phyloP scores from a whole-genome alignment of 179 eudicot species.

The Spergularia azorica region DNA sequence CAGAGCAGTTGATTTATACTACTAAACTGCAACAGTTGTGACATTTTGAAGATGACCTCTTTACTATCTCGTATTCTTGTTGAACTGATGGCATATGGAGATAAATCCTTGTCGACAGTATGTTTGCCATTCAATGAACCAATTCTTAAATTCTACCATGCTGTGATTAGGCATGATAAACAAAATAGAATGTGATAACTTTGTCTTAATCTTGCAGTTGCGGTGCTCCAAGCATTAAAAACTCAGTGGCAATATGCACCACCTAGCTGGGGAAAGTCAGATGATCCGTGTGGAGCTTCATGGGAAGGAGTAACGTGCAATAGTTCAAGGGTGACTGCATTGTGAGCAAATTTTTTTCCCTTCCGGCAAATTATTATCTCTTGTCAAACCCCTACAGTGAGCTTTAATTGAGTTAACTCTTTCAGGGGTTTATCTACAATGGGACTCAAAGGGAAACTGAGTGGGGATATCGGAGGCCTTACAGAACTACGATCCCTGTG shows the following conservation, averaged over 20 bases:
- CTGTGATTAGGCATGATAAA: background rate
- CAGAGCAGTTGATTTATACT: too few species aligned
- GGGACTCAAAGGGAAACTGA: constrained; percentile 72
- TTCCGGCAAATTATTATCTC: background rate
- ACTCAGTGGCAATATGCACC: constrained; percentile 75
- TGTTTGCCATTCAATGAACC: background rate
- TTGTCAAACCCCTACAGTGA: background rate
- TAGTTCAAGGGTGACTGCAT: constrained; percentile 64
- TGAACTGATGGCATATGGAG: background rate
- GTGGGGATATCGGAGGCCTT: constrained; percentile 86
- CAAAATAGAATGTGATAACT: background rate
- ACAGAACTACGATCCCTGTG: constrained; percentile 71
- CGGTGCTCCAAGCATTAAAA: constrained; percentile 63
- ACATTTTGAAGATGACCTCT: background rate
- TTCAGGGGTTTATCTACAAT: constrained; percentile 81
- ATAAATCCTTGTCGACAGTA: background rate
- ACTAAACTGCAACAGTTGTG: constrained; percentile 1
- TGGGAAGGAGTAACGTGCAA: constrained; percentile 95
- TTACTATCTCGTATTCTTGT: background rate
- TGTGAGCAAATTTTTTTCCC: constrained; percentile 51
- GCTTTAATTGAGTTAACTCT: background rate
- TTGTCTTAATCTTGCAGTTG: constrained; percentile 29
- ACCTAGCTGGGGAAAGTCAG: constrained; percentile 75
- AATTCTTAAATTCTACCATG: background rate
- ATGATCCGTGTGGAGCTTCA: constrained; percentile 69